Conservation (phyloP, 768 basidiomycete species). For the Pisolithus tinctorius region DNA sequence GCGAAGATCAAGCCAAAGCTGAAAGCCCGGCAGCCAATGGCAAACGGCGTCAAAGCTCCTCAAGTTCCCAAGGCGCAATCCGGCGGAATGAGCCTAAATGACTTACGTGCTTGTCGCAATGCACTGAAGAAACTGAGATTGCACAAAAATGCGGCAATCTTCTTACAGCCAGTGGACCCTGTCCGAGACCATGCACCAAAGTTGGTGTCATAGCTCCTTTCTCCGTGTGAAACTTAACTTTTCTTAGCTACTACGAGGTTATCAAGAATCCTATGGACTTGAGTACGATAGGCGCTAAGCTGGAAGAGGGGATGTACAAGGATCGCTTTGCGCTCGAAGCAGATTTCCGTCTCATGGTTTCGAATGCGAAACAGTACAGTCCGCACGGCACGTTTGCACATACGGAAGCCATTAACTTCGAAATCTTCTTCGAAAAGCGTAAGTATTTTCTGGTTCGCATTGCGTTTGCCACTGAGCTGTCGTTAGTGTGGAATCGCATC, state of each 20-base stretch:
- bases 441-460: conserved; percentile 24
- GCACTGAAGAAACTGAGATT: conserved; percentile 73
- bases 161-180: conserved; percentile 93
- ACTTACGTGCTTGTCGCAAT: conserved; percentile 67
- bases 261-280: conserved; percentile 96
- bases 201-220: conserved; percentile 32
- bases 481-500: conserved; percentile 78
- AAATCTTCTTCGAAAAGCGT: conserved; percentile 85
- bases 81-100: conserved; percentile 69
- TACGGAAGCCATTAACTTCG: conserved; percentile 68
- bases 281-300: conserved; percentile 78
- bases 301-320: conserved; percentile 81
- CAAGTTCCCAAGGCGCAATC: conserved; percentile 64
- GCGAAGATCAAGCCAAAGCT: conserved; percentile 21
- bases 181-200: conserved; percentile 85
- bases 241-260: conserved; percentile 75
- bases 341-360: conserved; percentile 84
- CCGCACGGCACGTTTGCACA: conserved; percentile 61
- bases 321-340: conserved; percentile 76
- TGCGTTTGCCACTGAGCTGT: background rate
- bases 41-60: conserved; percentile 31
- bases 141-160: conserved; percentile 68
- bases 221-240: background rate
- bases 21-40: conserved; percentile 14
- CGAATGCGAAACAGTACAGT: conserved; percentile 87